A percentile compares a stretch with the other conserved stretches of the same genome.
These are phyloP conservation scores for Glycine soja DNA, from an alignment of 306 rosid species.

Conservation along the genomic window DNA sequence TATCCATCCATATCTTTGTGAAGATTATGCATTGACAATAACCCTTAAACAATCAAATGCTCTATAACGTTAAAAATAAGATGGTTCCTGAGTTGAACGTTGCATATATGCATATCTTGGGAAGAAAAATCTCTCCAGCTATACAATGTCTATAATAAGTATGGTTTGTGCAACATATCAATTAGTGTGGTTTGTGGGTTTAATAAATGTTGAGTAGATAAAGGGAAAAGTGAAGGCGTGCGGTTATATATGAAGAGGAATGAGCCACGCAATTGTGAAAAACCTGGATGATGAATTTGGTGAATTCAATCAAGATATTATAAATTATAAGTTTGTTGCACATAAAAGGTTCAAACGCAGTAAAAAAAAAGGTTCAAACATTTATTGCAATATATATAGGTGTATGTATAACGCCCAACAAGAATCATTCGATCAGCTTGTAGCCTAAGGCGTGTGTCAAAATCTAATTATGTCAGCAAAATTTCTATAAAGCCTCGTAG, in stretches of 20 bases:
- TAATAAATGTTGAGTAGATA: not conserved
- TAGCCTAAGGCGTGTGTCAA: not conserved
- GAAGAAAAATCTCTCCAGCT: too few relatives aligned
- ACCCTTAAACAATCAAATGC: too few relatives aligned
- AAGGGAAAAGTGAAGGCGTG: not conserved
- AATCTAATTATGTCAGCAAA: not conserved
- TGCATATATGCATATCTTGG: too few relatives aligned
- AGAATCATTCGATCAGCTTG: not conserved
- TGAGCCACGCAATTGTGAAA: not conserved
- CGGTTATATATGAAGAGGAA: not conserved
- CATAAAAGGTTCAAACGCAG: not conserved
- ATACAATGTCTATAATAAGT: too few relatives aligned
- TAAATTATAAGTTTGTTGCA: not conserved
- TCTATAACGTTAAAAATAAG: too few relatives aligned
- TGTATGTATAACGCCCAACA: slow-evolving; percentile 11
- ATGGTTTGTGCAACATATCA: not conserved
- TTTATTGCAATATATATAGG: not conserved
- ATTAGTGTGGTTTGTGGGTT: not conserved
- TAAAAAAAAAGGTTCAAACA: not conserved
- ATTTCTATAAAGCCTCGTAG: too few relatives aligned
- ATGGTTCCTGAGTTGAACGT: too few relatives aligned
- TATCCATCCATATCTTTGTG: too few relatives aligned
- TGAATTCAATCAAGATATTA: too few relatives aligned
- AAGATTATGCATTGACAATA: too few relatives aligned
- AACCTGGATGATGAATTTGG: too few relatives aligned